Conservation (phyloP, 495 filamentous ascomycete species). For the Aspergillus leporis region DNA sequence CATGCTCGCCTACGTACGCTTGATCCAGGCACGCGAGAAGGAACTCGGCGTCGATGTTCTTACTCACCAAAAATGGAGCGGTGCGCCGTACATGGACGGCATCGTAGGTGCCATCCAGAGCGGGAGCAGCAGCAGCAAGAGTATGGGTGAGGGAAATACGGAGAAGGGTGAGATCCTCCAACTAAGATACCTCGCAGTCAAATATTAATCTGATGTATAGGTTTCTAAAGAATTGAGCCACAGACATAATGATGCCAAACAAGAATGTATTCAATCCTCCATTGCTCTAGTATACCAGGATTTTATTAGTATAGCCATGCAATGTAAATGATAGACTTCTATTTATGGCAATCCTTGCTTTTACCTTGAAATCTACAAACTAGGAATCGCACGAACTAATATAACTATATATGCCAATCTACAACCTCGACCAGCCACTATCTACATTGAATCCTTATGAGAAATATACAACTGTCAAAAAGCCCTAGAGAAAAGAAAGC, state of each 20-base stretch:
- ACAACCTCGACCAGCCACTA: no score
- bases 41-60: constrained; percentile 91
- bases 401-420: no score
- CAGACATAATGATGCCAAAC: not conserved
- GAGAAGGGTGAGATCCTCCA: constrained; percentile 52
- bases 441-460: no score
- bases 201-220: constrained; percentile 4
- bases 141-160: constrained; percentile 82
- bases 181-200: not conserved
- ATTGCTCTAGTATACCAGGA: not conserved
- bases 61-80: constrained; percentile 98
- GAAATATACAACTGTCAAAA: no score
- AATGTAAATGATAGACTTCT: not conserved
- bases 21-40: constrained; percentile 87
- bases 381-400: no score
- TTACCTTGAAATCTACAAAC: not conserved
- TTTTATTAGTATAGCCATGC: not conserved
- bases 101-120: constrained; percentile 91
- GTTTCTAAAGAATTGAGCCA: constrained; percentile 17
- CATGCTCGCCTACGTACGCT: constrained; percentile 92
- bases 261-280: not conserved
- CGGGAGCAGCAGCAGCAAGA: constrained; percentile 78
- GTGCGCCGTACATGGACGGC: constrained; percentile 88
- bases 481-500: no score
- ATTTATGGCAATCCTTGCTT: not conserved